Conservation (phyloP, 305 asterid species). For the Fraxinus xanthoxyloides region DNA sequence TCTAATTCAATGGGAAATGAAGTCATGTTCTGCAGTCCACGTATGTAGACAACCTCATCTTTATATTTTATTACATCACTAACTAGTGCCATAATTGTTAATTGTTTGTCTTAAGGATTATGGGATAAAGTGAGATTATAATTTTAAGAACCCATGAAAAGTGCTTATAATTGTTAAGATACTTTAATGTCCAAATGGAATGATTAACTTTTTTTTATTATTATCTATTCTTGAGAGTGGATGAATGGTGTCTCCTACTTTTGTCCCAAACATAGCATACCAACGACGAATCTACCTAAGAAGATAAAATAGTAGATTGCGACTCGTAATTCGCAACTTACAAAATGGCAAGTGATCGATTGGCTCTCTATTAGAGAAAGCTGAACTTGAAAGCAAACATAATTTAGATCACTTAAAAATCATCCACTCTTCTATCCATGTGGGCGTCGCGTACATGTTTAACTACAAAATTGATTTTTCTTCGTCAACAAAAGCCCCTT, state of each 20-base stretch:
- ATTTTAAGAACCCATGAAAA: background rate
- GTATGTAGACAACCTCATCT: background rate
- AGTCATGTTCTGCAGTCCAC: background rate
- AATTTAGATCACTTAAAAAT: background rate
- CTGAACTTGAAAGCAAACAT: background rate
- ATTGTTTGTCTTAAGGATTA: background rate
- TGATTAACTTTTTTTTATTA: background rate
- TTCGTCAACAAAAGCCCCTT: background rate
- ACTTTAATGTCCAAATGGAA: background rate
- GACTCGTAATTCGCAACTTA: background rate
- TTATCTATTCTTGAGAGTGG: background rate
- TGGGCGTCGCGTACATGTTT: background rate
- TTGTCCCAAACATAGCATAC: background rate
- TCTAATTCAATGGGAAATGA: background rate
- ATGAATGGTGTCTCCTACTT: background rate
- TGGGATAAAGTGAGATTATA: background rate
- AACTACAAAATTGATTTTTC: background rate
- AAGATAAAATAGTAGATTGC: background rate
- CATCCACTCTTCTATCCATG: background rate
- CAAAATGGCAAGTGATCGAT: background rate
- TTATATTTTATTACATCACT: background rate
- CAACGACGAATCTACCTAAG: background rate
- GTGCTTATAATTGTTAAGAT: background rate
- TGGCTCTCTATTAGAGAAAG: background rate
- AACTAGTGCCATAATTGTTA: background rate